Evolutionary conservation across 2,329 filamentous ascomycete genomes (phyloP), one percentile per base, ranked within the genome.

Genomic region (Esteya vermicola): DNA sequence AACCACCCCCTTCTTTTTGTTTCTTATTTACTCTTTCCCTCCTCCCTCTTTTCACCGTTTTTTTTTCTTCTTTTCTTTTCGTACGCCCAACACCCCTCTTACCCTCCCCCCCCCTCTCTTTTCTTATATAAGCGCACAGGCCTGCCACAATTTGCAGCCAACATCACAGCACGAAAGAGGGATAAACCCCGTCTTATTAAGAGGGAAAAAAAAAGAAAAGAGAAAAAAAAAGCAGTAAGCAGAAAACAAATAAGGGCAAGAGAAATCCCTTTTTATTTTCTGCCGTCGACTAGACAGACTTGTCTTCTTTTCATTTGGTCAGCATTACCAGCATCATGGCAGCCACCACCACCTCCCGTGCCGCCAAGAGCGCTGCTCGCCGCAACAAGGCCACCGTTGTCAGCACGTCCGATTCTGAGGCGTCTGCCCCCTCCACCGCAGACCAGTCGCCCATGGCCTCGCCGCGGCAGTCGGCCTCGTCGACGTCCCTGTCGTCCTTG

Each of bases 401-500:
- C 40, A n/a, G n/a, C n/a, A 59, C 59, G 13, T 39, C 49, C 19
- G 60, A 63, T 33, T 60, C 59, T 38, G 68, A 66, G 48, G 55
- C 61, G 39, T 69, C 67, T 18, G 56, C 59, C 2, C 71, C 72
- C 41, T 70, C 70, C 4, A 75, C 75, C 12, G 67, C 70, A 42
- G 63, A 63, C 33, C 71, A 65, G 37, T 76, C 74, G 4, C 75
- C 75, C 21, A 58, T 57, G 41, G 74, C 78, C 53, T 78, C 73
- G 12, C 75, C 75, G 31, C 65, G 69, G 36, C 64, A 54, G 22
- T 80, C 75, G 18, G 66, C 88, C 35, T 96, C 91, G 8, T 84
- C 83, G 30, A 94, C 89, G 4, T 96, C 91, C 4, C 73, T 96
- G 57, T 79, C 75, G 42, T 88, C 83, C 10, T 71, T 76, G 41